Evolutionary conservation across 2,329 filamentous ascomycete species (phyloP).

Genomic region (Ophidiomyces ophidiicola): DNA sequence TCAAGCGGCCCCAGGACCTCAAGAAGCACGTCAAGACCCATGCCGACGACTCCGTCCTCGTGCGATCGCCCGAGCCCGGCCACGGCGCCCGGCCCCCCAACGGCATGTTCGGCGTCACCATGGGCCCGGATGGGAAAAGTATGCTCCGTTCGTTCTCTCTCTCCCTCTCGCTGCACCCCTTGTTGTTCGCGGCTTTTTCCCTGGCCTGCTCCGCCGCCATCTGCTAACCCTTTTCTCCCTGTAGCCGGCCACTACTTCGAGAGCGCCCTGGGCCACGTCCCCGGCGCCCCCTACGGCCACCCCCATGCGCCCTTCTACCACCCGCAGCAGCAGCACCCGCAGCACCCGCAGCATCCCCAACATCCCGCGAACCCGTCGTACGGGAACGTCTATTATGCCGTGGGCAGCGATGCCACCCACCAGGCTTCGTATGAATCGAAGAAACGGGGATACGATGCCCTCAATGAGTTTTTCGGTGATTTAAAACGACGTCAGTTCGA

Average conservation of each 20-base stretch:
- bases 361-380: constrained; percentile 49
- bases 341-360: constrained; percentile 43
- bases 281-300: constrained; percentile 30
- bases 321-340: constrained; percentile 39
- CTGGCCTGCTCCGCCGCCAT: neutral
- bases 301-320: constrained; percentile 40
- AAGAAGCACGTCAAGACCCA: constrained; percentile 99
- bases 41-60: constrained; percentile 77
- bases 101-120: constrained; percentile 28
- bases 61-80: constrained; percentile 51
- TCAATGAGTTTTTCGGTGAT: constrained; percentile 89
- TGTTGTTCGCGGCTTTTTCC: neutral
- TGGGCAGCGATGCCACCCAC: constrained; percentile 56
- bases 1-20: constrained; percentile 96
- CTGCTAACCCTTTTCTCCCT: neutral
- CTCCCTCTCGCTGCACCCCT: constrained; percentile 6
- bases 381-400: constrained; percentile 65
- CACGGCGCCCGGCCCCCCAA: constrained; percentile 32
- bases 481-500: constrained; percentile 87
- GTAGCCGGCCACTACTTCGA: constrained; percentile 44
- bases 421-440: constrained; percentile 55
- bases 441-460: constrained; percentile 73
- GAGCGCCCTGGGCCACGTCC: constrained; percentile 38
- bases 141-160: constrained; percentile 12
- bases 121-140: constrained; percentile 27